These are phyloP conservation scores for Spergularia azorica DNA, from an alignment of 179 eudicot genomes.

Conservation along the genomic window DNA sequence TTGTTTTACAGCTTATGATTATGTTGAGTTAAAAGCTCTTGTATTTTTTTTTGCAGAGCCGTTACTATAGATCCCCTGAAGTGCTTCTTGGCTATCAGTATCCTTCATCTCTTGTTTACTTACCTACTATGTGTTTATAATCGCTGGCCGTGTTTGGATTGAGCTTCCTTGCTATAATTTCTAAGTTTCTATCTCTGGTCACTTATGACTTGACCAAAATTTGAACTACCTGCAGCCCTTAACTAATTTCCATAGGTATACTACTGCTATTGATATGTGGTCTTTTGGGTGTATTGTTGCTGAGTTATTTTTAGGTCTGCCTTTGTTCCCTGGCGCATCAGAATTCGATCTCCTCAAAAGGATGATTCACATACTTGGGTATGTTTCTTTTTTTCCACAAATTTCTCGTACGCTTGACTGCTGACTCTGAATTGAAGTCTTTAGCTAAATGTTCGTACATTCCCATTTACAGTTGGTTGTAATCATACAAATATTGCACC, in stretches of 20 bases:
- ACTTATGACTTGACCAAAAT: slow-evolving; percentile 5
- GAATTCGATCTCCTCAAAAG: slow-evolving; percentile 93
- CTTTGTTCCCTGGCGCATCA: slow-evolving; percentile 94
- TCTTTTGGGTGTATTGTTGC: slow-evolving; percentile 99
- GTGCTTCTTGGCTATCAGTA: slow-evolving; percentile 99
- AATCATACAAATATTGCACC: background rate
- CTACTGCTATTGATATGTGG: slow-evolving; percentile 99
- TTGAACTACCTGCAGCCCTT: slow-evolving; percentile 26
- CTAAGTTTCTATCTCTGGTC: slow-evolving; percentile 2
- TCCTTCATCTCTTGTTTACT: slow-evolving; percentile 46
- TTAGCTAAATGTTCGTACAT: slow-evolving; percentile 6
- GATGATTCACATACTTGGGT: slow-evolving; percentile 97
- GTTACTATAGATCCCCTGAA: slow-evolving; percentile 99
- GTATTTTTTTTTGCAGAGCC: slow-evolving; percentile 65
- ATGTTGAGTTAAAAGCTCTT: slow-evolving; percentile 15
- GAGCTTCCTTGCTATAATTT: background rate
- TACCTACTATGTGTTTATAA: background rate
- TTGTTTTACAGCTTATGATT: slow-evolving; percentile 8
- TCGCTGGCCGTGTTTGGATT: slow-evolving; percentile 2
- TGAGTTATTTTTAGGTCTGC: slow-evolving; percentile 90
- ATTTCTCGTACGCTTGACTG: slow-evolving; percentile 1
- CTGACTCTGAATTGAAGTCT: slow-evolving; percentile 1
- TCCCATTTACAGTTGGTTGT: background rate
- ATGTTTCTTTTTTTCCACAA: slow-evolving; percentile 14
- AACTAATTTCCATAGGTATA: slow-evolving; percentile 55